phyloP scores from a whole-genome alignment of 2,329 filamentous ascomycete species.

The Aspergillus ruber region DNA sequence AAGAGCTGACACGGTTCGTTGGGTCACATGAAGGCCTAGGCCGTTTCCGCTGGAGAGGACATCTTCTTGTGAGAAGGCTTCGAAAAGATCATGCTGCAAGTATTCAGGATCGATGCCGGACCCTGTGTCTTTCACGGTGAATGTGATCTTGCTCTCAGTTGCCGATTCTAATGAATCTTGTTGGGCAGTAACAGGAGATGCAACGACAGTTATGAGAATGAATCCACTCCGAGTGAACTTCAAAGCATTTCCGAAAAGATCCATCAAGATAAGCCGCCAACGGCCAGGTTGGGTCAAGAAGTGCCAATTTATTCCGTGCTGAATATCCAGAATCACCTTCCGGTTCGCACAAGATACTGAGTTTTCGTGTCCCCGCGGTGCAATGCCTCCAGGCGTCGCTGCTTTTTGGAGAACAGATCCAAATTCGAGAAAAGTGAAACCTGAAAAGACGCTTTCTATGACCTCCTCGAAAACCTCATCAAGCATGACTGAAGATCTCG shows the following conservation, averaged over 20 bases:
- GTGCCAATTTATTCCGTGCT: slow-evolving; percentile 4
- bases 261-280: slow-evolving; percentile 10
- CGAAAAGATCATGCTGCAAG: slow-evolving; percentile 38
- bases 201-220: slow-evolving; percentile 6
- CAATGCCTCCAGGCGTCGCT: neutral
- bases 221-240: slow-evolving; percentile 10
- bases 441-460: slow-evolving; percentile 12
- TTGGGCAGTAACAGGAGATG: neutral
- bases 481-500: slow-evolving; percentile 3
- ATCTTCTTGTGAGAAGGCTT: slow-evolving; percentile 56
- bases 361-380: neutral
- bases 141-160: slow-evolving; percentile 8
- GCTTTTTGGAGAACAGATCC: neutral
- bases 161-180: neutral
- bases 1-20: slow-evolving; percentile 24
- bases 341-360: neutral
- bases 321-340: slow-evolving; percentile 10
- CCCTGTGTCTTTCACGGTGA: slow-evolving; percentile 24
- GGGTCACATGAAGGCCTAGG: slow-evolving; percentile 55
- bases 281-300: slow-evolving; percentile 8
- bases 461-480: slow-evolving; percentile 13
- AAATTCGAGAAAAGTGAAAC: slow-evolving; percentile 6
- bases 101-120: slow-evolving; percentile 21
- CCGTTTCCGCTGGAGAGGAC: slow-evolving; percentile 51
- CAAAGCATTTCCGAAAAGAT: slow-evolving; percentile 12